These are phyloP conservation scores for Sungouiozyma intestinalis DNA, from an alignment of 805 yeast genomes.

Conservation along the genomic window DNA sequence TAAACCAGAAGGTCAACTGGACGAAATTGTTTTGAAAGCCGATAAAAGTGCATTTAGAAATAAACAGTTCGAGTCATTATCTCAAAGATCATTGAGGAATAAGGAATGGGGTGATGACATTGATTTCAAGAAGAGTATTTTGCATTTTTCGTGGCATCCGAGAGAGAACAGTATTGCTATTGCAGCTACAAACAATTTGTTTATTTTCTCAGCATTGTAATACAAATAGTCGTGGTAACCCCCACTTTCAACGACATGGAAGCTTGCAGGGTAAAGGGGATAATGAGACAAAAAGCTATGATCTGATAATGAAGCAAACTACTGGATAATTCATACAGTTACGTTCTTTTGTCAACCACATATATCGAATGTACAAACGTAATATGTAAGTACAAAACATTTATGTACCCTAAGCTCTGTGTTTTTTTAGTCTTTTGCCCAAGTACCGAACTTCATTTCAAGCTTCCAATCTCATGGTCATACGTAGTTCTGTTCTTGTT, in stretches of 20 bases:
- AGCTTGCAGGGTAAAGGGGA: no score
- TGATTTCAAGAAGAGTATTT: slow-evolving; percentile 88
- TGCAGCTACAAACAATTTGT: slow-evolving; percentile 94
- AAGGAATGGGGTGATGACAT: slow-evolving; percentile 58
- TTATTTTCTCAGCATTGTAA: slow-evolving; percentile 68
- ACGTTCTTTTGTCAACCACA: no score
- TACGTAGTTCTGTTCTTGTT: background rate
- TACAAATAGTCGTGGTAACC: background rate
- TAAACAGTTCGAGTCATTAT: slow-evolving; percentile 27
- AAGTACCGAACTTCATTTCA: no score
- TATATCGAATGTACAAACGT: no score
- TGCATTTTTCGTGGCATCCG: slow-evolving; percentile 98
- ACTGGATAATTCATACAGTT: no score
- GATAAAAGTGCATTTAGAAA: slow-evolving; percentile 90
- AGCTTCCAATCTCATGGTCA: no score
- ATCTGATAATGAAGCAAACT: no score
- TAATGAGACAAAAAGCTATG: no score
- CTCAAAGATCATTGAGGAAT: slow-evolving; percentile 34
- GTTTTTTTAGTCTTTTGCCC: no score
- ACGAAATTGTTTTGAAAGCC: slow-evolving; percentile 84
- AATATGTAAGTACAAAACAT: no score
- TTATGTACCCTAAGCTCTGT: no score
- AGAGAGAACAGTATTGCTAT: slow-evolving; percentile 91
- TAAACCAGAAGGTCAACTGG: background rate
- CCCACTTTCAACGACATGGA: no score